phyloP scores from a whole-genome alignment of 129 eudicot species.

The Tagetes erecta region DNA sequence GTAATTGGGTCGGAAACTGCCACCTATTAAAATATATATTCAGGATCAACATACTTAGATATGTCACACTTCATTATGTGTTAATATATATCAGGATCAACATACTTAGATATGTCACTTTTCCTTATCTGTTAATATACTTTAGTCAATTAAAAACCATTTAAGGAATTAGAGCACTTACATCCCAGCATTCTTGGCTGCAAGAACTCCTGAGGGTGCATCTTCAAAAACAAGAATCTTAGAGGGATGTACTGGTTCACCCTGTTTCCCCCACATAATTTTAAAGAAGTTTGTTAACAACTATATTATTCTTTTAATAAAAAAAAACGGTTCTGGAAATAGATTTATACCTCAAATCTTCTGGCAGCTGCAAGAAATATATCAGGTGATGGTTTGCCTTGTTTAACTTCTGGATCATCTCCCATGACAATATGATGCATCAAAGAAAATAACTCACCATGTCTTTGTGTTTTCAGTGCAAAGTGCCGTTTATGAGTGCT shows the following conservation, averaged over 20 bases:
- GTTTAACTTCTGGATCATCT: slow-evolving; percentile 97
- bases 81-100: not conserved
- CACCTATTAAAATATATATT: not conserved
- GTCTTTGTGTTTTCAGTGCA: slow-evolving; percentile 85
- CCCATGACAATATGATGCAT: slow-evolving; percentile 97
- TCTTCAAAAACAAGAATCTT: slow-evolving; percentile 90
- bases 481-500: slow-evolving; percentile 83
- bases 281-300: not conserved
- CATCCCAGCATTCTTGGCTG: slow-evolving; percentile 99
- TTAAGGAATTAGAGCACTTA: slow-evolving; percentile 39
- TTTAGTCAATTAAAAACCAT: not conserved
- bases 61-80: not conserved
- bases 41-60: not conserved
- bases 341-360: slow-evolving; percentile 76
- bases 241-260: slow-evolving; percentile 65
- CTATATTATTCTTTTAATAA: not conserved
- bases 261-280: slow-evolving; percentile 48
- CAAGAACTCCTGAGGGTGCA: slow-evolving; percentile 95
- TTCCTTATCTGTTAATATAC: not conserved
- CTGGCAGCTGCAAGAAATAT: slow-evolving; percentile 84
- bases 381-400: slow-evolving; percentile 98
- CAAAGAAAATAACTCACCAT: slow-evolving; percentile 75
- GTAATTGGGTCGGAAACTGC: not conserved
- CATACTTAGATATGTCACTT: not conserved
- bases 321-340: not conserved